Evolutionary conservation across 2,329 filamentous ascomycete genomes (phyloP).

Genomic region (Cryphonectria radicalis): DNA sequence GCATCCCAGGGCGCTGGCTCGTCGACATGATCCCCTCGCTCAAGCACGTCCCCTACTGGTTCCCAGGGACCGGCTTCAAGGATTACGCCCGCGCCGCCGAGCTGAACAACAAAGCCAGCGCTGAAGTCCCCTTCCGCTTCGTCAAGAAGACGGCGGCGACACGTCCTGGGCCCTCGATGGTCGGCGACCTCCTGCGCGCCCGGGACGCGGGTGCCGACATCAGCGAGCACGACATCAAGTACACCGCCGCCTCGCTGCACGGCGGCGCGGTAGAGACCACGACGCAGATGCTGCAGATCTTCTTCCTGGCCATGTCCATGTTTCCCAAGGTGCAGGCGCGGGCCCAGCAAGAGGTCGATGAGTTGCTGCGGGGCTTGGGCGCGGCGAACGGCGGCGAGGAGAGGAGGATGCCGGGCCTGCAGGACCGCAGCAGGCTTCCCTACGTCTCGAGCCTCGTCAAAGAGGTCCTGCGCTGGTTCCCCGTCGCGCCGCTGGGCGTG

Average conservation of each 20-base stretch:
- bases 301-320: conserved; percentile 49
- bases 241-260: background rate
- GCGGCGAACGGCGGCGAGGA: background rate
- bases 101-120: conserved; percentile 19
- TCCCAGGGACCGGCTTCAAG: conserved; percentile 38
- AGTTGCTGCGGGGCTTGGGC: conserved; percentile 28
- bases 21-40: conserved; percentile 38
- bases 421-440: conserved; percentile 12
- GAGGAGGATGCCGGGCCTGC: background rate
- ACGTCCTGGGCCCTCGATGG: background rate
- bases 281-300: conserved; percentile 30
- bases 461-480: conserved; percentile 15
- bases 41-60: conserved; percentile 35
- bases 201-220: background rate
- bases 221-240: conserved; percentile 15
- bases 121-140: conserved; percentile 33
- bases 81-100: conserved; percentile 28
- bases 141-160: conserved; percentile 32
- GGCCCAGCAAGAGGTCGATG: conserved; percentile 34
- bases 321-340: conserved; percentile 45
- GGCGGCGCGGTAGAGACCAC: conserved; percentile 18
- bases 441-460: conserved; percentile 21
- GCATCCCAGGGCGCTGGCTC: conserved; percentile 33
- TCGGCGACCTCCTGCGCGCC: background rate
- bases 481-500: conserved; percentile 35